Conservation (phyloP, 192 early-diverging fungal species). For the Gryganskiella cystojenkinii region DNA sequence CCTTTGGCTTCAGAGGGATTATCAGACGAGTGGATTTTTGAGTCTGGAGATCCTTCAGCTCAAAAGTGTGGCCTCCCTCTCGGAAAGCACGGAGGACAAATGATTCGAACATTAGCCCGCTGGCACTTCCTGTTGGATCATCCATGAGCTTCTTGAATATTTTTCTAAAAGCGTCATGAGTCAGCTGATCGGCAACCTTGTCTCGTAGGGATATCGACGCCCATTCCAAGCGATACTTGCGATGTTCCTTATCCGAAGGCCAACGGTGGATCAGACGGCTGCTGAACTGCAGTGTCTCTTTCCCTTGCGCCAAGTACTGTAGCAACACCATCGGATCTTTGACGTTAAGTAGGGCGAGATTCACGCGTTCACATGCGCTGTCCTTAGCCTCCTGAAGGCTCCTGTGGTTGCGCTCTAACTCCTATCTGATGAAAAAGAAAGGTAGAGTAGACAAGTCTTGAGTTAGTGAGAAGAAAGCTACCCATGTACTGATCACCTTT, state of each 20-base stretch:
- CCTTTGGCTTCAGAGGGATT: background rate
- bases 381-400: background rate
- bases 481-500: background rate
- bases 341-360: conserved; percentile 5
- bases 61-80: conserved; percentile 18
- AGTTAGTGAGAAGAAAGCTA: background rate
- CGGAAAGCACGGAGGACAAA: background rate
- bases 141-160: conserved; percentile 15
- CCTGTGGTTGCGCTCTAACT: background rate
- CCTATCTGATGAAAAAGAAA: background rate
- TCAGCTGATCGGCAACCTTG: conserved; percentile 8
- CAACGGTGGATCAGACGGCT: conserved; percentile 30
- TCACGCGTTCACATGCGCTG: conserved; percentile 6
- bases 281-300: conserved; percentile 15
- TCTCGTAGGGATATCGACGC: conserved; percentile 9
- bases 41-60: background rate
- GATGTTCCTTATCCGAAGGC: conserved; percentile 12
- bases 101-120: conserved; percentile 6
- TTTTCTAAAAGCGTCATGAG: conserved; percentile 7
- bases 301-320: conserved; percentile 24
- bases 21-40: background rate
- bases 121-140: background rate
- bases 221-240: conserved; percentile 3
- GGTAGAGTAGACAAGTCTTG: background rate
- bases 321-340: conserved; percentile 8